Conservation (phyloP, 768 basidiomycete species). For the Tulasnella sp. region DNA sequence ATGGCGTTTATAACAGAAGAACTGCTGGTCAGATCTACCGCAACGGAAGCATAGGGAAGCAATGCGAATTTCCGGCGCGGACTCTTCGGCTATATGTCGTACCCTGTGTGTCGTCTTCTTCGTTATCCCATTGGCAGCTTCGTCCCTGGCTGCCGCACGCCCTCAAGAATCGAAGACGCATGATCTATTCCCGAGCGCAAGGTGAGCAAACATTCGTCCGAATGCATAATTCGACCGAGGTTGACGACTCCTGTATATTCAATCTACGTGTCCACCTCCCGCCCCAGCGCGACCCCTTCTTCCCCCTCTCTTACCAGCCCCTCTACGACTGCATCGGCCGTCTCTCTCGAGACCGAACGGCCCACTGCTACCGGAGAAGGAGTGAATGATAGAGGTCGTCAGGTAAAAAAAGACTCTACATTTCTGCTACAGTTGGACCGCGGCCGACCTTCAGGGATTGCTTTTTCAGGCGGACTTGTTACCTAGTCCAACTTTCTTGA, state of each 20-base stretch:
- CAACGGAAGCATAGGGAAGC: not conserved
- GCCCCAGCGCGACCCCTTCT: not conserved
- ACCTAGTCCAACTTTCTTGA: not conserved
- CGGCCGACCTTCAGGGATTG: not conserved
- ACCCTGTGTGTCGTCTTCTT: not conserved
- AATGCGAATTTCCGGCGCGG: conserved; percentile 1
- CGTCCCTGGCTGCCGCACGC: not conserved
- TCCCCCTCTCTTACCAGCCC: not conserved
- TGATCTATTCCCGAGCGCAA: not conserved
- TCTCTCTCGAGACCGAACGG: not conserved
- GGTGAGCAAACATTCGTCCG: conserved; percentile 1
- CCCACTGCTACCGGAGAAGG: not conserved
- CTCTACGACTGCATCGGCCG: not conserved
- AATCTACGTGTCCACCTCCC: not conserved
- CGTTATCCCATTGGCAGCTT: not conserved
- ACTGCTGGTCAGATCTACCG: conserved; percentile 1
- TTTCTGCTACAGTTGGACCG: not conserved
- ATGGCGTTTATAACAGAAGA: not conserved
- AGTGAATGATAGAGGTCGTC: conserved; percentile 2
- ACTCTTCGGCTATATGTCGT: not conserved
- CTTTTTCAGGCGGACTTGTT: not conserved
- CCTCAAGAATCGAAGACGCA: not conserved
- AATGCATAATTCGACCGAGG: not conserved
- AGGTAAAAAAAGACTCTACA: not conserved
- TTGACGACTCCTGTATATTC: not conserved